Conservation (phyloP, 2,329 filamentous ascomycete genomes). For the Pseudocercospora cruenta region DNA sequence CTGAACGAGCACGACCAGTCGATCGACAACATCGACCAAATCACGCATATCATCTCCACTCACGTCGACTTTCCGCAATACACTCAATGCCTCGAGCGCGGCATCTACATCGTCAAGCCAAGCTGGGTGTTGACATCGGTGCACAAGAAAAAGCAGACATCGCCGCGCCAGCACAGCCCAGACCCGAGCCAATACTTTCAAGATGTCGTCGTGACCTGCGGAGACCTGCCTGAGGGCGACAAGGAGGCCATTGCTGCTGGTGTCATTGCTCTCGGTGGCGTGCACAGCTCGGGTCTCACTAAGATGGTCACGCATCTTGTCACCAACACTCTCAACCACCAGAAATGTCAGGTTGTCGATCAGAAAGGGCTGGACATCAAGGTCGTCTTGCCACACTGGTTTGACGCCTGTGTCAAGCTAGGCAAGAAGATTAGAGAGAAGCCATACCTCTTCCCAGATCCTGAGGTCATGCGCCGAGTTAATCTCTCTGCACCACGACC, state of each 20-base stretch:
- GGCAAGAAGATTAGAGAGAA: conserved; percentile 87
- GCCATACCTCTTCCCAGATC: conserved; percentile 83
- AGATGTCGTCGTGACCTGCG: conserved; percentile 79
- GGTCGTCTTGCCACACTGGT: conserved; percentile 95
- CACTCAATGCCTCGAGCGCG: conserved; percentile 69
- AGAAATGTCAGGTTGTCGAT: conserved; percentile 67
- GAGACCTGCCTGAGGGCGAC: conserved; percentile 81
- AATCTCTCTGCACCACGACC: conserved; percentile 23
- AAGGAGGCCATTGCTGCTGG: conserved; percentile 91
- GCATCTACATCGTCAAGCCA: conserved; percentile 83
- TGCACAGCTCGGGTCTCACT: conserved; percentile 72
- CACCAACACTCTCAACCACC: conserved; percentile 73
- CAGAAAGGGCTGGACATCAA: conserved; percentile 72
- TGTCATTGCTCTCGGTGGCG: conserved; percentile 84
- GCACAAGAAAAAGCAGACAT: conserved; percentile 69
- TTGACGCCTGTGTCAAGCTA: conserved; percentile 93
- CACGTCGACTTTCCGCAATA: conserved; percentile 94
- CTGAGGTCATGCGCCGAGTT: conserved; percentile 69
- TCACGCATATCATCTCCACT: conserved; percentile 71
- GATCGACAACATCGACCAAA: conserved; percentile 46
- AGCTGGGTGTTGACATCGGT: conserved; percentile 78
- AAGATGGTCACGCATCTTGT: conserved; percentile 86
- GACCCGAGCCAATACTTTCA: conserved; percentile 90
- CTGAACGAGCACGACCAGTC: conserved; percentile 44
- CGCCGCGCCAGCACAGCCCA: conserved; percentile 82